Evolutionary conservation across 78 protist genomes (phyloP), one percentile per base, ranked within the genome.

Genomic region (Paratrimastix pyriformis): DNA sequence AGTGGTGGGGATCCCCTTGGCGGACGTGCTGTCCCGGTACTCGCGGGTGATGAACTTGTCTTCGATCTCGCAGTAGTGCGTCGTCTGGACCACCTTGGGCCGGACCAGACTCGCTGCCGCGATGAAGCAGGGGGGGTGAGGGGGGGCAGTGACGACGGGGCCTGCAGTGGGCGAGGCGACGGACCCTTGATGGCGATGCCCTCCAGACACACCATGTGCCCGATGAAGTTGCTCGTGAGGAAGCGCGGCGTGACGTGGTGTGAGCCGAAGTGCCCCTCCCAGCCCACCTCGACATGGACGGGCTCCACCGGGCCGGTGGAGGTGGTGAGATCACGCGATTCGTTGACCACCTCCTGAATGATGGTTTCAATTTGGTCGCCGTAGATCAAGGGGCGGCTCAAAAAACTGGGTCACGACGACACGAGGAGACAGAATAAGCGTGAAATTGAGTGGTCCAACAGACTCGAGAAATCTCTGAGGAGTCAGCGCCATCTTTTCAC

Each of bases 141-240:
- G n/a, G 4, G 4, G 44, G 24, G 24, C 3, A 3, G 73, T 15
- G 35, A 79, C 64, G 35, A 77, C 50, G 6, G 62, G 45, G 32
- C 71, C 78, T 80, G 45, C n/a, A 45, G 0, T 9, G 5, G 45
- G 48, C 8, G 26, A 8, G 48, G 29, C 6, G 0, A 2, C 46
- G 18, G n/a, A 74, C 95, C 86, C 8, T 90, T 87, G 21, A 97
- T 96, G 3, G 93, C 94, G 64, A 97, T 94, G 42, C 99, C 99
- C 54, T 96, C 96, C 44, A 97, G 54, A 43, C 81, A 42, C 24
- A 97, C 96, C 33, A 93, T 39, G 33, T 33, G 0, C 30, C 91
- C 83, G 35, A 96, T 71, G 48, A 77, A 66, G 13, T 30, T 4
- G 13, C 97, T 82, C 2, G 38, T n/a, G 18, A 97, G 84, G 18